Conservation (phyloP, 2,329 filamentous ascomycete genomes). For the Biscogniauxia sp. region DNA sequence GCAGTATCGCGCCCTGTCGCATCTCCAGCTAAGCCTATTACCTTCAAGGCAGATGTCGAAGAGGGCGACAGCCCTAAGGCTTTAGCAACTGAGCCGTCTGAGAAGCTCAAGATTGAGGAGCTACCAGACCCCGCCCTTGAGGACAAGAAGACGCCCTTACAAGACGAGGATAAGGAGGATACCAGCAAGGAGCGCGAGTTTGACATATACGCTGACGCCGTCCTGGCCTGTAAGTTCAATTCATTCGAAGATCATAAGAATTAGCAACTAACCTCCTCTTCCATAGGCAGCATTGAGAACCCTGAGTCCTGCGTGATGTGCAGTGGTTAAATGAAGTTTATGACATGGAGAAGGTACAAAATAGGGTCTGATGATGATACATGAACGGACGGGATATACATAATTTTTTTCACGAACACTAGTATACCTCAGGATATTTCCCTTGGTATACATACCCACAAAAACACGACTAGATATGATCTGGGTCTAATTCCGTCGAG, state of each 20-base stretch:
- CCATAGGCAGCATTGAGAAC: conserved; percentile 87
- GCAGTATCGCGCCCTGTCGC: conserved; percentile 43
- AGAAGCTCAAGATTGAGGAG: conserved; percentile 63
- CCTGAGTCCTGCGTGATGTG: conserved; percentile 95
- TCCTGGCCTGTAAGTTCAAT: conserved; percentile 71
- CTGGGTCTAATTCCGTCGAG: too few relatives aligned
- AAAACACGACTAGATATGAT: neutral
- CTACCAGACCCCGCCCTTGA: conserved; percentile 56
- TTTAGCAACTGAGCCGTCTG: conserved; percentile 68
- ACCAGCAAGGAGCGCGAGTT: conserved; percentile 74
- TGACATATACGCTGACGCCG: conserved; percentile 94
- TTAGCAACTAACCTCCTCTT: conserved; percentile 26
- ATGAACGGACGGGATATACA: conserved; percentile 21
- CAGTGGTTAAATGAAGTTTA: conserved; percentile 65
- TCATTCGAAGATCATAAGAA: neutral
- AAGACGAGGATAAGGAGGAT: conserved; percentile 71
- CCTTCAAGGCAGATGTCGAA: conserved; percentile 73
- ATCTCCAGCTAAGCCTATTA: conserved; percentile 60
- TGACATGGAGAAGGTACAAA: conserved; percentile 2
- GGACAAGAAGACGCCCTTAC: conserved; percentile 47
- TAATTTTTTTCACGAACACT: neutral
- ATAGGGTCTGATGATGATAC: conserved; percentile 22
- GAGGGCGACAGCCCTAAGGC: conserved; percentile 79
- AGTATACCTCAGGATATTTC: neutral
- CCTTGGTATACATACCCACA: too few relatives aligned